A percentile compares a stretch with the other conserved stretches of the same genome.
phyloP scores from a whole-genome alignment of 2,329 filamentous ascomycete genomes.

The Fusarium subglutinans region DNA sequence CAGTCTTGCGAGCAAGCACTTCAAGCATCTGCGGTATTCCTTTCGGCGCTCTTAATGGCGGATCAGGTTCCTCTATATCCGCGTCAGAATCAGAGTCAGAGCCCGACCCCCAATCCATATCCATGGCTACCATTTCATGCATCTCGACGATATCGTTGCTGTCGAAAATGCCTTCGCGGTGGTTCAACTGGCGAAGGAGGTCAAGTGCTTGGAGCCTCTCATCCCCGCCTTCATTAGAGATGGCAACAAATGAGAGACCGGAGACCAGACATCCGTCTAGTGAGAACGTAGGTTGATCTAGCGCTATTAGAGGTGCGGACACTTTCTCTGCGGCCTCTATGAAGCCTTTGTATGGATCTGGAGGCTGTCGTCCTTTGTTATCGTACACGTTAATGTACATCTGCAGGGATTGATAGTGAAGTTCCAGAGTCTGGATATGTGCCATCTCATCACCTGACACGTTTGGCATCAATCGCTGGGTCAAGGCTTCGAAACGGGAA shows the following conservation, averaged over 20 bases:
- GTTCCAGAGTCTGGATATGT: neutral
- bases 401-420: neutral
- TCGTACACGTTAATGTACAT: neutral
- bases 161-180: conserved; percentile 7
- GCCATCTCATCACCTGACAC: neutral
- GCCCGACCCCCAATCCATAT: neutral
- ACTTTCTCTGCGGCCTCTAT: neutral
- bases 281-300: neutral
- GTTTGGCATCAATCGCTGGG: neutral
- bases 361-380: neutral
- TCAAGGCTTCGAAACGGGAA: neutral
- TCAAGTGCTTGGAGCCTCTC: neutral
- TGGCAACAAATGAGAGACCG: neutral
- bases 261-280: neutral
- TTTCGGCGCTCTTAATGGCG: neutral
- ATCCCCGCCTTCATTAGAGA: neutral
- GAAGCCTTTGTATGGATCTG: neutral
- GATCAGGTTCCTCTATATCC: neutral
- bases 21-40: conserved; percentile 11
- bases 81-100: neutral
- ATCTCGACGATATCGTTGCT: conserved; percentile 15
- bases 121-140: neutral
- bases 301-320: neutral
- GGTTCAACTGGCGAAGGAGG: neutral
- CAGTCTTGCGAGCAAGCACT: neutral